Conservation (phyloP, 1,284 basidiomycete species). For the Thelephora terrestris region DNA sequence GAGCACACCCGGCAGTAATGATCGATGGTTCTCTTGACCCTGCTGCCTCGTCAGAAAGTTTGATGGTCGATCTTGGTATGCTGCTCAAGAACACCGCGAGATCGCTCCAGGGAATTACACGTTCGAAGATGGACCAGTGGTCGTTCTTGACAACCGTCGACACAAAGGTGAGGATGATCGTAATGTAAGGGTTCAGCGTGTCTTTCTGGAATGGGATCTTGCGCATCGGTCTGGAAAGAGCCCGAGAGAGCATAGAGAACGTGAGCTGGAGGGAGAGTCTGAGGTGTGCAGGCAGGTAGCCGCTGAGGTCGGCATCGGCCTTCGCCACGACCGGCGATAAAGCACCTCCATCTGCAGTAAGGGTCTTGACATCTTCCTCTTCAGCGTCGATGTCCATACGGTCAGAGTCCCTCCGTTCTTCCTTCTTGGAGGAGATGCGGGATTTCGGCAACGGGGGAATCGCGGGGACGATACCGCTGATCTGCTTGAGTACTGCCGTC, state of each 20-base stretch:
- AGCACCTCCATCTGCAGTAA: conserved; percentile 9
- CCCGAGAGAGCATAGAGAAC: conserved; percentile 69
- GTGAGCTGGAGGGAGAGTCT: conserved; percentile 70
- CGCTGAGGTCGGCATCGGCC: conserved; percentile 24
- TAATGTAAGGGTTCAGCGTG: conserved; percentile 80
- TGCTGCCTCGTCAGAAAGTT: conserved; percentile 16
- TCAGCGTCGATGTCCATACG: conserved; percentile 52
- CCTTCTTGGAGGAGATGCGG: background rate
- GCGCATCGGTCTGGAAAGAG: conserved; percentile 57
- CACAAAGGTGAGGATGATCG: conserved; percentile 82
- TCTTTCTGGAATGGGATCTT: conserved; percentile 45
- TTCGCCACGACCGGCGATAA: conserved; percentile 25
- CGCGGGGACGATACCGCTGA: conserved; percentile 31
- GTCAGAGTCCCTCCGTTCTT: conserved; percentile 25
- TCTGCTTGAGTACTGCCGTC: conserved; percentile 57
- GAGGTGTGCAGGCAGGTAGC: conserved; percentile 52
- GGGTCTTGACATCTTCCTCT: conserved; percentile 54
- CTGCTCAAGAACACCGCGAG: conserved; percentile 59
- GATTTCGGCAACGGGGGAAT: conserved; percentile 11
- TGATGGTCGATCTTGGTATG: conserved; percentile 46
- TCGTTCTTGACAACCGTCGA: conserved; percentile 64
- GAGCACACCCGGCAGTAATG: conserved; percentile 53
- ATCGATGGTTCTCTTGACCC: conserved; percentile 27
- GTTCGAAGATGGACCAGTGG: conserved; percentile 53
- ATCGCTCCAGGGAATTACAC: conserved; percentile 77